A percentile compares a stretch with the other conserved stretches of the same genome.
Conservation (phyloP, 106 monocot species). For the Dendrobium chrysotoxum region DNA sequence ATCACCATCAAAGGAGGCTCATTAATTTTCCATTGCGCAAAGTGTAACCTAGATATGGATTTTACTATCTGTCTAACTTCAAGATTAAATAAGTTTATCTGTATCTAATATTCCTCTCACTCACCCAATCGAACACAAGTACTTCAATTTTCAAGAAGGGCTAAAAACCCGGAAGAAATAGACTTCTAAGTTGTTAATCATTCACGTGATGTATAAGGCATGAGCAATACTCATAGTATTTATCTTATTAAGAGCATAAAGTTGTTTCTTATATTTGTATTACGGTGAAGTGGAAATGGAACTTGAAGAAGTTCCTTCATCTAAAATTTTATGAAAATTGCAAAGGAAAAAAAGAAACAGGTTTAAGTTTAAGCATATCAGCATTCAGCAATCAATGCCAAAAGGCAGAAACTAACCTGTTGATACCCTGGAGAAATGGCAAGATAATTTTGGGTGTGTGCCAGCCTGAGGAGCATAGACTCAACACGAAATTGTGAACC, state of each 20-base stretch:
- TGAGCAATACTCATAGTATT: background rate
- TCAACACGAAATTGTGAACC: slow-evolving; percentile 98
- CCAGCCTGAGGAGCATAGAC: slow-evolving; percentile 91
- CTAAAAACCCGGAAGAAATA: background rate
- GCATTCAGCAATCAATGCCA: background rate
- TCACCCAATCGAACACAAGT: background rate
- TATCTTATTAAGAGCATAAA: background rate
- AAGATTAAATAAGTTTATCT: background rate
- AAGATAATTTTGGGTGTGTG: slow-evolving; percentile 94
- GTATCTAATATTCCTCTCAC: background rate
- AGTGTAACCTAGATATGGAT: background rate
- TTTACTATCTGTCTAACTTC: background rate
- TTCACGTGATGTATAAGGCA: background rate
- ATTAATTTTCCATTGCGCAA: no score
- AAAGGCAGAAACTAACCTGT: slow-evolving; percentile 43
- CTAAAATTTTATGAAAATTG: background rate
- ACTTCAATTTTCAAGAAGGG: background rate
- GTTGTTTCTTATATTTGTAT: background rate
- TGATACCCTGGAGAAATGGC: slow-evolving; percentile 87
- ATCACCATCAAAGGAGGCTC: background rate
- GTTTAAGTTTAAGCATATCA: background rate
- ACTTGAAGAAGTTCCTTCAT: background rate
- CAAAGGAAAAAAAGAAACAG: background rate
- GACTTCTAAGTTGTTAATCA: background rate
- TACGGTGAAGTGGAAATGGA: background rate